Conservation (phyloP, 805 yeast genomes). For the Metahyphopichia silvanorum region DNA sequence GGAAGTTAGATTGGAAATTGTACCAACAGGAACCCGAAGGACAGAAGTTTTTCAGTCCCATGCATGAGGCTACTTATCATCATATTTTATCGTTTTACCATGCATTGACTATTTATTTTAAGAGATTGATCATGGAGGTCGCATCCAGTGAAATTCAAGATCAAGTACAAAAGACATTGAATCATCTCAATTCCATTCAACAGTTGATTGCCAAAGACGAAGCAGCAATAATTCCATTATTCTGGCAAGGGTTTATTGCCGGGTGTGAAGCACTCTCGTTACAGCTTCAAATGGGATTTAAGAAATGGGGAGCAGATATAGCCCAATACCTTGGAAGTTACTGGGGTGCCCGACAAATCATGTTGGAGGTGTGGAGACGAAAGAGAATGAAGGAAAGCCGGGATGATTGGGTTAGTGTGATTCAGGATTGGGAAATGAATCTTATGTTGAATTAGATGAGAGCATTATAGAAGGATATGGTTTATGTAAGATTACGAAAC, state of each 20-base stretch:
- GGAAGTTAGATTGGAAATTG: slow-evolving; percentile 78
- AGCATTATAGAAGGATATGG: too few relatives aligned
- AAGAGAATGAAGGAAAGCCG: slow-evolving; percentile 54
- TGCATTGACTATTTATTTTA: slow-evolving; percentile 68
- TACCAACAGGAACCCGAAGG: slow-evolving; percentile 19
- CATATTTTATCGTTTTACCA: slow-evolving; percentile 79
- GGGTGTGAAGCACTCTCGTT: slow-evolving; percentile 72
- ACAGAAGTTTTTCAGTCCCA: slow-evolving; percentile 41
- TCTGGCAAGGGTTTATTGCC: slow-evolving; percentile 89
- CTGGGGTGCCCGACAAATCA: slow-evolving; percentile 82
- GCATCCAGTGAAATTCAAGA: slow-evolving; percentile 58
- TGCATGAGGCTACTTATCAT: slow-evolving; percentile 73
- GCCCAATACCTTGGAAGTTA: slow-evolving; percentile 62
- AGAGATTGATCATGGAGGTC: slow-evolving; percentile 56
- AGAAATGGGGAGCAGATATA: slow-evolving; percentile 69
- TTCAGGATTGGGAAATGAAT: slow-evolving; percentile 82
- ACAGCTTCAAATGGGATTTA: slow-evolving; percentile 61
- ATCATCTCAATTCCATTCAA: slow-evolving; percentile 63
- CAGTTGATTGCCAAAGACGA: slow-evolving; percentile 50
- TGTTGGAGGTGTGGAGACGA: slow-evolving; percentile 83
- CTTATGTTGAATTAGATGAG: slow-evolving; percentile 56
- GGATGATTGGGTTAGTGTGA: slow-evolving; percentile 76
- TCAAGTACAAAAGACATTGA: slow-evolving; percentile 57
- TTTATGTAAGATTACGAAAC: too few relatives aligned
- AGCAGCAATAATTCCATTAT: slow-evolving; percentile 67